Evolutionary conservation across 768 basidiomycete genomes (phyloP).

Genomic region (Calocybe cyanea): DNA sequence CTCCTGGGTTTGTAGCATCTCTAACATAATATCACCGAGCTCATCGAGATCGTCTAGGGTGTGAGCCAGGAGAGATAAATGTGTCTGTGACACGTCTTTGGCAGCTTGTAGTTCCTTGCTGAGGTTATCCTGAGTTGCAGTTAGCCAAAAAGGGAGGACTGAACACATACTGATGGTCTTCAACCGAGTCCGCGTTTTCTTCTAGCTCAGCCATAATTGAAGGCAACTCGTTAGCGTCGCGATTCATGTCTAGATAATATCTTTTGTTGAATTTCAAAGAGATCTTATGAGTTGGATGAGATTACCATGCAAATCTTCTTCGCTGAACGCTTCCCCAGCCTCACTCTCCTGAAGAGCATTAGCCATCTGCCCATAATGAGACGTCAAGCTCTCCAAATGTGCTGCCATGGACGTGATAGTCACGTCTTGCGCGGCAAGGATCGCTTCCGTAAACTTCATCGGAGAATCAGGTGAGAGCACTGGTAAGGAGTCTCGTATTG

Average conservation of each 20-base stretch:
- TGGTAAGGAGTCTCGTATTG: conserved; percentile 54
- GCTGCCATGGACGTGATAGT: conserved; percentile 65
- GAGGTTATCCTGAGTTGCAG: no score
- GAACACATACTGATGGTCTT: conserved; percentile 50
- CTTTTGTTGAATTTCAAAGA: background rate
- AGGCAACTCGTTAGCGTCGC: conserved; percentile 77
- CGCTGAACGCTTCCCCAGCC: conserved; percentile 59
- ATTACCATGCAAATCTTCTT: conserved; percentile 69
- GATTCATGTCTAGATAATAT: conserved; percentile 61
- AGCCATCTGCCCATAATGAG: conserved; percentile 78
- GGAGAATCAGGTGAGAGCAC: conserved; percentile 12
- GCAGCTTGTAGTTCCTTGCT: conserved; percentile 50
- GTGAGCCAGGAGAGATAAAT: conserved; percentile 44
- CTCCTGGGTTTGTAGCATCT: conserved; percentile 73
- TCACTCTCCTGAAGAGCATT: conserved; percentile 63
- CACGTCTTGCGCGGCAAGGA: conserved; percentile 53
- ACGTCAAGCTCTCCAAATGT: conserved; percentile 65
- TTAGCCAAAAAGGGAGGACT: no score
- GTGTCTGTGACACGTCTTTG: conserved; percentile 40
- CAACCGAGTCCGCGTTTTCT: conserved; percentile 48
- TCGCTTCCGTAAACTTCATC: conserved; percentile 36
- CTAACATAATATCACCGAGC: conserved; percentile 74
- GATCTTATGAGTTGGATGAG: conserved; percentile 1
- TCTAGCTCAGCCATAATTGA: conserved; percentile 73
- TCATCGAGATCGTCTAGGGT: conserved; percentile 68